phyloP scores from a whole-genome alignment of 2,329 filamentous ascomycete species.

The Trichoderma koningiopsis region DNA sequence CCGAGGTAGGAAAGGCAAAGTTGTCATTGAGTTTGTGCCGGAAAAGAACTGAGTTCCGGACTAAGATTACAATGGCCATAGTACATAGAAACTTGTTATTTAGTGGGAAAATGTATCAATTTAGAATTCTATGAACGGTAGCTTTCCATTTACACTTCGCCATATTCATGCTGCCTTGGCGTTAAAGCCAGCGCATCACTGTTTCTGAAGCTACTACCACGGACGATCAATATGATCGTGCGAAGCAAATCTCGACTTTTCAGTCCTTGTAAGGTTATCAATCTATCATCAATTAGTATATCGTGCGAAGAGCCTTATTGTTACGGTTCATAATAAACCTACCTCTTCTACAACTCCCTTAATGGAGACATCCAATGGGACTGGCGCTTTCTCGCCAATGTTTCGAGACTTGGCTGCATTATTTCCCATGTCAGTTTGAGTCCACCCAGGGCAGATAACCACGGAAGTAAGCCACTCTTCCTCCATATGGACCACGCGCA shows the following conservation, averaged over 20 bases:
- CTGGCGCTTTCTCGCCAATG: background rate
- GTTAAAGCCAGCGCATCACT: too few relatives aligned
- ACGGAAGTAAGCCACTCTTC: slow-evolving; percentile 3
- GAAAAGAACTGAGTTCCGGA: background rate
- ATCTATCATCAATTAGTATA: background rate
- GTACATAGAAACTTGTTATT: background rate
- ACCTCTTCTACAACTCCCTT: background rate
- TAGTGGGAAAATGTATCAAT: background rate
- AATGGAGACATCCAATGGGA: slow-evolving; percentile 5
- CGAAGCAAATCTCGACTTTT: background rate
- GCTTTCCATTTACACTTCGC: background rate
- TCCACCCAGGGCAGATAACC: slow-evolving; percentile 1
- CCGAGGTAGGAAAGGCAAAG: slow-evolving; percentile 33
- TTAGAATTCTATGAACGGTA: background rate
- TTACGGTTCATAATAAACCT: background rate
- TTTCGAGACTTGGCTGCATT: background rate
- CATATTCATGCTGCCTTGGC: background rate
- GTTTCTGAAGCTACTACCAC: background rate
- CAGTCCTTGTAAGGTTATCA: background rate
- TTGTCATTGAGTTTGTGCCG: slow-evolving; percentile 34
- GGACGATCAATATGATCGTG: background rate
- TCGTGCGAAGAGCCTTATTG: too few relatives aligned
- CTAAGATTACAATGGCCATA: background rate
- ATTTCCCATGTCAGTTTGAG: slow-evolving; percentile 6
- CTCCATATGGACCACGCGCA: slow-evolving; percentile 13